These are phyloP conservation scores for Melaleuca alternifolia DNA, from an alignment of 345 rosid species.

Conservation along the genomic window DNA sequence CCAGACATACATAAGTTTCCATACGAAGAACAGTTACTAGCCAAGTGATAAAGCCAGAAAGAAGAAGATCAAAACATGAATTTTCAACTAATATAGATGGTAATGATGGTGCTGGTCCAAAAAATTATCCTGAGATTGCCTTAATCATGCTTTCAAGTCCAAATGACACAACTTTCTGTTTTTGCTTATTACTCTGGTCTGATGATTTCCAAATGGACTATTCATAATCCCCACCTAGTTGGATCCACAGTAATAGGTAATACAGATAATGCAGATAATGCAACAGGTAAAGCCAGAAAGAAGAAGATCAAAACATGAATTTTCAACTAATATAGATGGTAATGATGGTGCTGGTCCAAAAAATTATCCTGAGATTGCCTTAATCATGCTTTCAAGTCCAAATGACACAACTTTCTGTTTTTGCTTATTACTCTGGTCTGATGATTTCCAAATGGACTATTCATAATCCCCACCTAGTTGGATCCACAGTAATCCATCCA, in stretches of 20 bases:
- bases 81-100: not conserved
- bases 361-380: not conserved
- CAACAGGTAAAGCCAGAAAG: not conserved
- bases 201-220: not conserved
- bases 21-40: not conserved
- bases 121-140: not conserved
- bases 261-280: too few relatives aligned
- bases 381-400: not conserved
- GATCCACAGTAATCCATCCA: not conserved
- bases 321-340: not conserved
- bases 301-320: not conserved
- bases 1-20: not conserved
- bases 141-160: not conserved
- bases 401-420: not conserved
- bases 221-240: not conserved
- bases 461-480: not conserved
- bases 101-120: not conserved
- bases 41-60: not conserved
- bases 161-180: not conserved
- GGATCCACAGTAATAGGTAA: too few relatives aligned
- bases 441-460: not conserved
- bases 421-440: not conserved
- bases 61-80: not conserved
- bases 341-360: not conserved
- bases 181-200: not conserved